Evolutionary conservation across 1,284 basidiomycete species (phyloP), one percentile per base, ranked within the genome.

Genomic region (Somion occarium): DNA sequence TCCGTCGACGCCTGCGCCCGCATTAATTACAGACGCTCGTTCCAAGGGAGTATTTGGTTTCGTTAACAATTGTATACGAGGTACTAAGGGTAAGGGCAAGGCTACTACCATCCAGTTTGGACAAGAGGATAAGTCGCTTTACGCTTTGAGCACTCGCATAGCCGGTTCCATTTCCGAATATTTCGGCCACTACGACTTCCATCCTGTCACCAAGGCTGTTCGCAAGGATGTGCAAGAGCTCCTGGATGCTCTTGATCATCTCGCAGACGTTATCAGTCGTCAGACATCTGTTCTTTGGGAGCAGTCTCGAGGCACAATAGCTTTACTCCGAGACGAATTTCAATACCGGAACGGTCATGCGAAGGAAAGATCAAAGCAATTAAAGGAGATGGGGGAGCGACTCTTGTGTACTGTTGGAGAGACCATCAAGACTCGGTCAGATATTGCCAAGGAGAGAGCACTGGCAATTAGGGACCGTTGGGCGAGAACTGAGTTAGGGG

Each of bases 181-280:
- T 42, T 65, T 84, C 55, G 80, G 76, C 51, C 68, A 70, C 19
- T 71, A 72, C 13, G 80, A 76, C 52, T 68, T 70, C 19, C 71
- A 72, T 13, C 18, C 22, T 5, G 38, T 24, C 18, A 70, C 73
- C 9, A 69, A 73, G 15, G 67, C 66, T 24, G 63, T 79, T 20
- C 69, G 70, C 9, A 69, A 68, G 47, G 82, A 86, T 50, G 59
- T 83, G 46, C 71, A 76, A 47, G 84, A 85, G 58, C 69, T 85
- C 27, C 61, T 80, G 38, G 76, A 80, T 30, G 83, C 81, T 2
- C 69, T 87, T 22, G 84, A 88, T 56, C 79, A 76, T 1, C 73
- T 88, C 37, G 68, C 74, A 51, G 65, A 67, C 19, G 75, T 75
- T 27, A 76, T 88, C 50, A 61, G 60, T 30, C 63, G 60, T 38